Conservation (phyloP, 1,139 yeast species). For the Pichia cactophila region DNA sequence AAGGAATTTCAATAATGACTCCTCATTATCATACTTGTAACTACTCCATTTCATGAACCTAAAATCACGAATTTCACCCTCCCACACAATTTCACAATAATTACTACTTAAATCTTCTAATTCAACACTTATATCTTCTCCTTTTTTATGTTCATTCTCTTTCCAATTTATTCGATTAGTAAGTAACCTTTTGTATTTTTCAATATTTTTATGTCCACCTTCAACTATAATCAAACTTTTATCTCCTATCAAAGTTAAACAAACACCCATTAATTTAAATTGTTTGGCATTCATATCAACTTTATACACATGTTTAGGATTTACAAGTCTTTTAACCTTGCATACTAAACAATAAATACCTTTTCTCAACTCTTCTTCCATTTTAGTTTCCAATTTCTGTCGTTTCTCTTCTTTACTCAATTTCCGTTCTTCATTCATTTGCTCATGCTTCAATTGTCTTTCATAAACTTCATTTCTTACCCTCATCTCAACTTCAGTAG, state of each 20-base stretch:
- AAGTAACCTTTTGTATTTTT: conserved; percentile 56
- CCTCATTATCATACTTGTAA: conserved; percentile 43
- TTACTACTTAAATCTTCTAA: conserved; percentile 40
- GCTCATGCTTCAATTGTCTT: conserved; percentile 54
- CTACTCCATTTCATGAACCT: conserved; percentile 59
- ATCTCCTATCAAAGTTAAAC: conserved; percentile 35
- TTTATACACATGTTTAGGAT: conserved; percentile 65
- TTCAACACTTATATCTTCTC: conserved; percentile 10
- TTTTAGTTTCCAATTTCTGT: conserved; percentile 38
- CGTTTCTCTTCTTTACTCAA: conserved; percentile 51
- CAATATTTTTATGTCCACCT: conserved; percentile 58
- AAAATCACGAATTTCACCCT: conserved; percentile 53
- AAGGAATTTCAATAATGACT: conserved; percentile 47
- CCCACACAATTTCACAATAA: conserved; percentile 59
- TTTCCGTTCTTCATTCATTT: conserved; percentile 54
- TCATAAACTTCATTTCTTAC: conserved; percentile 65
- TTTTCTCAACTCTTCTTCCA: conserved; percentile 38
- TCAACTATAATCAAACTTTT: conserved; percentile 61
- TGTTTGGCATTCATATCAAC: conserved; percentile 77
- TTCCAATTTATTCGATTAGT: conserved; percentile 65
- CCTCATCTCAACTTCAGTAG: conserved; percentile 72
- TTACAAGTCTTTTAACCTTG: conserved; percentile 43
- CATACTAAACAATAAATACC: conserved; percentile 60
- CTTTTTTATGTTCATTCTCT: conserved; percentile 29
- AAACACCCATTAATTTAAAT: conserved; percentile 54